Conservation (phyloP, 139 green algal species). For the Trebouxia sp. region DNA sequence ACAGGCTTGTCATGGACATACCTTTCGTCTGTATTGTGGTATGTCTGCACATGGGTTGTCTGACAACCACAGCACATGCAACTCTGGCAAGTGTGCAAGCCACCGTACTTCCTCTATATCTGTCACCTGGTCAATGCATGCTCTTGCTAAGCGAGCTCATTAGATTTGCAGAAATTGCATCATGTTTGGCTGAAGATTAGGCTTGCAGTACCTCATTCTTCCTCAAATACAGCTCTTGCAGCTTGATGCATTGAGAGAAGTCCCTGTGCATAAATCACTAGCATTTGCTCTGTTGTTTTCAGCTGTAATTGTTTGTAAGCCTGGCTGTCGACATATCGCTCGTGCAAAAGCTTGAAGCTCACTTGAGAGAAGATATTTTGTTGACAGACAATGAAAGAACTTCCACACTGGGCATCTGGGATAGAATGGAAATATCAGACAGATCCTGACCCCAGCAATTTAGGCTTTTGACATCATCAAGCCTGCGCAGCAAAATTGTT, state of each 20-base stretch:
- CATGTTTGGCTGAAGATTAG: background rate
- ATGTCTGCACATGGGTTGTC: conserved; percentile 68
- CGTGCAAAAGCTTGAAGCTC: no score
- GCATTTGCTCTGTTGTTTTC: background rate
- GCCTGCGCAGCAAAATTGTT: no score
- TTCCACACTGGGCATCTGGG: conserved; percentile 52
- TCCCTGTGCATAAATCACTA: conserved; percentile 16
- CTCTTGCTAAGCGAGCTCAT: background rate
- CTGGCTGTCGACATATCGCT: no score
- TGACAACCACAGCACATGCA: conserved; percentile 65
- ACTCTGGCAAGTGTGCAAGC: conserved; percentile 38
- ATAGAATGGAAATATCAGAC: conserved; percentile 32
- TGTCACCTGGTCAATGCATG: background rate
- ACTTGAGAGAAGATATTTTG: conserved; percentile 47
- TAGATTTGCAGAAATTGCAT: background rate
- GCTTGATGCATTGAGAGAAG: conserved; percentile 26
- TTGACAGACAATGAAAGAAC: conserved; percentile 71
- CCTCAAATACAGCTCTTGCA: conserved; percentile 65
- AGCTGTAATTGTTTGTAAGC: no score
- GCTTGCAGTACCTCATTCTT: conserved; percentile 62
- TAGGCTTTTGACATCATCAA: conserved; percentile 39
- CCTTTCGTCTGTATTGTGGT: conserved; percentile 44
- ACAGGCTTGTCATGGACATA: background rate
- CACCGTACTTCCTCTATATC: conserved; percentile 58
- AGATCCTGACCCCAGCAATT: conserved; percentile 59